Percentiles rank a stretch among this genome's conserved stretches.
phyloP scores from a whole-genome alignment of 176 grass and related monocot genomes.

The Phragmites australis region DNA sequence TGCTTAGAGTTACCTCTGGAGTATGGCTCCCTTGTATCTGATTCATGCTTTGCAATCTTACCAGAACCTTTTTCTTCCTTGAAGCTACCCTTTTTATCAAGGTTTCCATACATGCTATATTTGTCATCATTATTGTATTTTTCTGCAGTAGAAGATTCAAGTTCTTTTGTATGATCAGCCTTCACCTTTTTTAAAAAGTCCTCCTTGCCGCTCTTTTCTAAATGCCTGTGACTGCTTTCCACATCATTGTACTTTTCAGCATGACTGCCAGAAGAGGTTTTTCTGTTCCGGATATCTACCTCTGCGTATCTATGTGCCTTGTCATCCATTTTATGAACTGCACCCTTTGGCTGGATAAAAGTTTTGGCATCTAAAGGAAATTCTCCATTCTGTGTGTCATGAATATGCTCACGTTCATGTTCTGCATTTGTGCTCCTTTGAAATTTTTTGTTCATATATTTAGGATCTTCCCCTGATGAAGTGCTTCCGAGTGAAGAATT shows the following conservation, averaged over 20 bases:
- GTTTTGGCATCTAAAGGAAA: conserved; percentile 9
- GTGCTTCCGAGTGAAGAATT: conserved; percentile 10
- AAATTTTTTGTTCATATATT: conserved; percentile 1
- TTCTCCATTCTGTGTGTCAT: conserved; percentile 27
- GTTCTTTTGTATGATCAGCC: conserved; percentile 34
- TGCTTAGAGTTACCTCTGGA: conserved; percentile 42
- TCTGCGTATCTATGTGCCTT: conserved; percentile 9
- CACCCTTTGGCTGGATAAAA: conserved; percentile 30
- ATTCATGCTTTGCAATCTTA: conserved; percentile 34
- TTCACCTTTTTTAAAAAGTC: conserved; percentile 37
- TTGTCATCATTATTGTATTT: conserved; percentile 49
- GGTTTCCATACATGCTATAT: conserved; percentile 40
- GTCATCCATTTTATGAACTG: conserved; percentile 17
- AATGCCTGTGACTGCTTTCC: conserved; percentile 27
- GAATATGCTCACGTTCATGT: conserved; percentile 17
- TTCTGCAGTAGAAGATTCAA: conserved; percentile 34
- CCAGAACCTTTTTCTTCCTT: conserved; percentile 54
- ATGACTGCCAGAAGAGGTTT: background rate
- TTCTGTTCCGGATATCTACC: conserved; percentile 32
- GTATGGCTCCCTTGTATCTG: conserved; percentile 29
- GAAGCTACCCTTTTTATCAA: conserved; percentile 44
- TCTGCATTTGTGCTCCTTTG: conserved; percentile 1
- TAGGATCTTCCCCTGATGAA: conserved; percentile 27
- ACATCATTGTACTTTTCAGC: conserved; percentile 38
- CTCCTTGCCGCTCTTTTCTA: conserved; percentile 42